These are phyloP conservation scores for Arthroderma sp. DNA, from an alignment of 2,329 filamentous ascomycete species.

Conservation along the genomic window DNA sequence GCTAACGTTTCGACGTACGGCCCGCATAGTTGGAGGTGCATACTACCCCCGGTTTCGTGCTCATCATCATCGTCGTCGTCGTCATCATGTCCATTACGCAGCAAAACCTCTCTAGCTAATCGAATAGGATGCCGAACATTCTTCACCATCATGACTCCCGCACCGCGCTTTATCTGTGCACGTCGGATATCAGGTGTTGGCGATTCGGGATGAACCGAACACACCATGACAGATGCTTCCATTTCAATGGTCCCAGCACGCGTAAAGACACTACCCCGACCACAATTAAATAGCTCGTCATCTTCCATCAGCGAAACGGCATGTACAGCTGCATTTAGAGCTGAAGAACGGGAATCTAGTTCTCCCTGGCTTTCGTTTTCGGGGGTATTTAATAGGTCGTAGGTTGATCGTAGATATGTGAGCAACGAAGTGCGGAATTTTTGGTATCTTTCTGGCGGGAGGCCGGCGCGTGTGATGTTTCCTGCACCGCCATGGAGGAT, in stretches of 20 bases:
- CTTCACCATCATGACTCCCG: conserved; percentile 59
- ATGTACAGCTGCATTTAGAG: conserved; percentile 60
- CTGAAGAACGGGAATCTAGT: conserved; percentile 25
- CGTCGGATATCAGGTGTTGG: conserved; percentile 17
- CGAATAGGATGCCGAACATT: conserved; percentile 68
- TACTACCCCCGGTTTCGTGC: conserved; percentile 21
- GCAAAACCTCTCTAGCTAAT: conserved; percentile 57
- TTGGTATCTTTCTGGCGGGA: conserved; percentile 45
- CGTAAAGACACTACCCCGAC: conserved; percentile 75
- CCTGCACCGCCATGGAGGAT: conserved; percentile 65
- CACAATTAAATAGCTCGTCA: conserved; percentile 71
- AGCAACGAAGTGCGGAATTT: conserved; percentile 49
- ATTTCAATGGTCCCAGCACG: conserved; percentile 71
- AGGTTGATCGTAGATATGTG: conserved; percentile 42
- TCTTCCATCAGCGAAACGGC: conserved; percentile 67
- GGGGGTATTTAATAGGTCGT: conserved; percentile 22
- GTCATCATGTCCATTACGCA: conserved; percentile 38
- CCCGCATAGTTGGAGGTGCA: conserved; percentile 57
- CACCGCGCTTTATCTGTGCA: conserved; percentile 59
- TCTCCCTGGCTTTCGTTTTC: neutral
- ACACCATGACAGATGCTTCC: conserved; percentile 79
- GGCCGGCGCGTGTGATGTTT: conserved; percentile 48
- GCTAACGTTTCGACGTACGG: conserved; percentile 57
- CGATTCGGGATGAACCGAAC: conserved; percentile 21
- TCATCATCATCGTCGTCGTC: conserved; percentile 40